Evolutionary conservation across 78 protist genomes (phyloP).

Genomic region (Cavenderia fasciculata): DNA sequence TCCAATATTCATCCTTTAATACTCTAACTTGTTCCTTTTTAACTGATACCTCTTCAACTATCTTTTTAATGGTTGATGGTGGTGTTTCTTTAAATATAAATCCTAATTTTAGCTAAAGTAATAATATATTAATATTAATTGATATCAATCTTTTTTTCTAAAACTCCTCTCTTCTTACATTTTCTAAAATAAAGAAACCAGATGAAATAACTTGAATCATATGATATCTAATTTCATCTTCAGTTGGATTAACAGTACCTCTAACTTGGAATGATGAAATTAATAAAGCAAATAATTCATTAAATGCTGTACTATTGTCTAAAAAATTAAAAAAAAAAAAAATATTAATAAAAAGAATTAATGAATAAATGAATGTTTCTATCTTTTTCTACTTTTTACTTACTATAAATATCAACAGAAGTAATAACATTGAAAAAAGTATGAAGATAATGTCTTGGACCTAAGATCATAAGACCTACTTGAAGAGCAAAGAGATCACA

Average conservation of each 20-base stretch:
- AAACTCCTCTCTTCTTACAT: not conserved
- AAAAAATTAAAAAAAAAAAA: not conserved
- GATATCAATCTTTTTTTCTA: no score
- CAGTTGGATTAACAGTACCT: constrained; percentile 23
- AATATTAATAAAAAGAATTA: not conserved
- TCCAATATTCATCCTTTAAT: constrained; percentile 18
- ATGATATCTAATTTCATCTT: constrained; percentile 17
- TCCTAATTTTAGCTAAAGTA: not conserved
- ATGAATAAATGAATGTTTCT: not conserved
- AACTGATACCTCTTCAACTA: not conserved
- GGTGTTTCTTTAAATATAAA: constrained; percentile 11
- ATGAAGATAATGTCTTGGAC: constrained; percentile 34
- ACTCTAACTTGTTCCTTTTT: constrained; percentile 21
- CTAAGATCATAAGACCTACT: constrained; percentile 14
- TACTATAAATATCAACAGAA: constrained; percentile 29
- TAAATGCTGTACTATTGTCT: constrained; percentile 35
- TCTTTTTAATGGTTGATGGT: not conserved
- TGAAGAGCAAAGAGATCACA: constrained; percentile 50
- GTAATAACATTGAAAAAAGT: constrained; percentile 50
- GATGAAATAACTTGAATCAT: constrained; percentile 29
- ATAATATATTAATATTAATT: not conserved
- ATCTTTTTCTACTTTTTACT: not conserved
- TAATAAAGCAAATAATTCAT: constrained; percentile 39
- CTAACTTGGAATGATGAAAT: constrained; percentile 33
- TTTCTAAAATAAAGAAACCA: constrained; percentile 15